Evolutionary conservation across 2,329 filamentous ascomycete species (phyloP).

Genomic region (Macrophomina phaseolina): DNA sequence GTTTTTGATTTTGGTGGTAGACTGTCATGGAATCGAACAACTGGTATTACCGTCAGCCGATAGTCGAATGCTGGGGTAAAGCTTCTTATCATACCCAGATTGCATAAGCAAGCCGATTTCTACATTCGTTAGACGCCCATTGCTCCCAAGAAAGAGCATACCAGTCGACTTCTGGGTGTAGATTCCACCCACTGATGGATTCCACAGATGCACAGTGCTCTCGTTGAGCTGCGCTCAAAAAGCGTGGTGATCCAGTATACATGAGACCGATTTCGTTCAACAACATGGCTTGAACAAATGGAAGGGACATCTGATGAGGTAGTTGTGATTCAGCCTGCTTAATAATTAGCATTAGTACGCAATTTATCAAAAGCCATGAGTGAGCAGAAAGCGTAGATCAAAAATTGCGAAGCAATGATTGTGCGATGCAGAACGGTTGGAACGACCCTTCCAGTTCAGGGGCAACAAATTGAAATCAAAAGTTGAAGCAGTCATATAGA

Average conservation of each 20-base stretch:
- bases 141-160: background rate
- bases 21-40: background rate
- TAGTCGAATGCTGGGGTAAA: too few species aligned
- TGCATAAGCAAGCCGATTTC: background rate
- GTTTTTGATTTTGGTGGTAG: conserved; percentile 25
- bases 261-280: conserved; percentile 6
- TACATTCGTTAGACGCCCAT: background rate
- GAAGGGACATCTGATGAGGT: background rate
- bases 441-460: too few species aligned
- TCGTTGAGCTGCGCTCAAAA: background rate
- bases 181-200: background rate
- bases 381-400: too few species aligned
- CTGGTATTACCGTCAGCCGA: background rate
- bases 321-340: background rate
- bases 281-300: background rate
- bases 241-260: background rate
- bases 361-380: too few species aligned
- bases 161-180: background rate
- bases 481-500: too few species aligned
- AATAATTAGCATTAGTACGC: too few species aligned
- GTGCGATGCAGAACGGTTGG: too few species aligned
- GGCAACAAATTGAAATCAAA: too few species aligned
- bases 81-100: background rate
- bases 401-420: too few species aligned
- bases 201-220: background rate